Evolutionary conservation across 2,329 filamentous ascomycete species (phyloP).

Genomic region (Ciborinia camelliae): DNA sequence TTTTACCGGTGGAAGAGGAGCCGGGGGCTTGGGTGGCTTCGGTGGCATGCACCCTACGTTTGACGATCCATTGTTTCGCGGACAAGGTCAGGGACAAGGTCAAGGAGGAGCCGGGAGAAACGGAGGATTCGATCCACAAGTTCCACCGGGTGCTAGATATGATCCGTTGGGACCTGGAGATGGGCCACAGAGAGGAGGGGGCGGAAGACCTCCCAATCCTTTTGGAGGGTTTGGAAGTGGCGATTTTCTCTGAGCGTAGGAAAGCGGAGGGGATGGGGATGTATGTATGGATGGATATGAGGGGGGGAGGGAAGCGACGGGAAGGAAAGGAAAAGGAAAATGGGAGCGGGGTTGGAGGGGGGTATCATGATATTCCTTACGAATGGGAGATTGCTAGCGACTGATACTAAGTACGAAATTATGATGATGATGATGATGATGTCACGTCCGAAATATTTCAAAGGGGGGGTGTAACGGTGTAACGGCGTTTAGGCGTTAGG

Average conservation of each 20-base stretch:
- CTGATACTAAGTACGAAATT: no score
- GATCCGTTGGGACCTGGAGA: constrained; percentile 78
- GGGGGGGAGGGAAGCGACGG: neutral
- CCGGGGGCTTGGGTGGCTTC: constrained; percentile 53
- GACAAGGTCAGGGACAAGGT: constrained; percentile 32
- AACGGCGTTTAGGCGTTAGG: no score
- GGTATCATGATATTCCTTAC: constrained; percentile 1
- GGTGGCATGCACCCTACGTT: constrained; percentile 91
- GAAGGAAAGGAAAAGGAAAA: neutral
- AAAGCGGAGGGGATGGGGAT: neutral
- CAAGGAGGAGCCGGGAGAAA: constrained; percentile 44
- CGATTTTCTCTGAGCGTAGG: constrained; percentile 49
- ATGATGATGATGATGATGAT: neutral
- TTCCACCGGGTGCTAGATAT: constrained; percentile 85
- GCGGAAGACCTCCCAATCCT: constrained; percentile 50
- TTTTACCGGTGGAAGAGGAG: constrained; percentile 58
- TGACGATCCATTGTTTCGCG: constrained; percentile 81
- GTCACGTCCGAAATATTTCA: no score
- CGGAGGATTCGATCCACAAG: constrained; percentile 57
- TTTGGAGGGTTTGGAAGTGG: constrained; percentile 55
- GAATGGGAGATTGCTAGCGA: neutral
- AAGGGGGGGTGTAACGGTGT: no score
- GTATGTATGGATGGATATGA: neutral
- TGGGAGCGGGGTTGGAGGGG: no score
- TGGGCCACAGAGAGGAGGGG: constrained; percentile 46